These are phyloP conservation scores for Caulochytrium protostelioides DNA, from an alignment of 371 early-diverging fungal species.

Conservation along the genomic window DNA sequence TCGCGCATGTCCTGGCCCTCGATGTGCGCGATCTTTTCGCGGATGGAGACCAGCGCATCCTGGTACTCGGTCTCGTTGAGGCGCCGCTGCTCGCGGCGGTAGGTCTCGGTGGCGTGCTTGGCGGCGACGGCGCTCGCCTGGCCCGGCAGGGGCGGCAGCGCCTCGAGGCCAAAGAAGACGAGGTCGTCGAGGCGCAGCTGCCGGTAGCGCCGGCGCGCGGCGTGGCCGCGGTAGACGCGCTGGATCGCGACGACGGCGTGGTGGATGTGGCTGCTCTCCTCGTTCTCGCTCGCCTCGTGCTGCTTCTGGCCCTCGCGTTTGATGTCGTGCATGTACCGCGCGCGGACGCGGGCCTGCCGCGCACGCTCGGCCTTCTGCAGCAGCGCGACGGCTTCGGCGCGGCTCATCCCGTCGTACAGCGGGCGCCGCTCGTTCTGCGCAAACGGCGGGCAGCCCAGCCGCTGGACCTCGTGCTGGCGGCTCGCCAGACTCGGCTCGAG, in stretches of 20 bases:
- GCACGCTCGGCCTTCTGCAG: constrained; percentile 30
- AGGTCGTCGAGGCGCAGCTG: not conserved
- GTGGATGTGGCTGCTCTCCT: not conserved
- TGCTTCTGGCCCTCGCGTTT: constrained; percentile 5
- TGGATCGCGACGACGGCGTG: not conserved
- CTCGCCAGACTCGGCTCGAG: not conserved
- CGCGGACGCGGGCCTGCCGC: constrained; percentile 26
- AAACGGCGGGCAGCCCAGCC: constrained; percentile 17
- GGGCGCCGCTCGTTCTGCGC: constrained; percentile 10
- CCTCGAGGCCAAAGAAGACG: not conserved
- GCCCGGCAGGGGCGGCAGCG: not conserved
- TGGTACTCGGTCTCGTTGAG: constrained; percentile 32
- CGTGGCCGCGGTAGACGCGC: not conserved
- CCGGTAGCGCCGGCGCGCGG: not conserved
- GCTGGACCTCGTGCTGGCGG: not conserved
- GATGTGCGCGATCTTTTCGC: constrained; percentile 35
- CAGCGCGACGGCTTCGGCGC: constrained; percentile 19
- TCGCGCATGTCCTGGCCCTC: constrained; percentile 38
- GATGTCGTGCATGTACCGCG: constrained; percentile 35
- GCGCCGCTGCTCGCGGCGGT: constrained; percentile 12
- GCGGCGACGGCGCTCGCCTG: constrained; percentile 9
- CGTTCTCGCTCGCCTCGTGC: not conserved
- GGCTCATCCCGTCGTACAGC: constrained; percentile 16
- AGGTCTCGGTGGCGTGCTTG: constrained; percentile 7
- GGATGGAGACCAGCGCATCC: constrained; percentile 26